Base-by-base conservation (phyloP, 805 yeast genomes). In the Wickerhamomyces bovis region DNA sequence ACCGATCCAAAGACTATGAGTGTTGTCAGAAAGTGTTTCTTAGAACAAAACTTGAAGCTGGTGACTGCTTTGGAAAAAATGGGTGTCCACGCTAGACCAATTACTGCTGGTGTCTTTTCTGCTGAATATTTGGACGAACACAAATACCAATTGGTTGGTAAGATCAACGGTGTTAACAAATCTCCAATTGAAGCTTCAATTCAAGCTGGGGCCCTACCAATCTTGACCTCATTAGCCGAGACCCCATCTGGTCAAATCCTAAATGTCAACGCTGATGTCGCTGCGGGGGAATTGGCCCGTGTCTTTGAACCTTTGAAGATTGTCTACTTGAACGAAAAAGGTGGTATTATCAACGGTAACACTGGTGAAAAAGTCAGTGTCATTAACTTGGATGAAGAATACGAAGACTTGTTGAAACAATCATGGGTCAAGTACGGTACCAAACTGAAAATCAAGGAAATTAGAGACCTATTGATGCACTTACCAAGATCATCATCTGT, bases 351-450 rank as follows among this genome's bases (percentile, higher is more conserved):
- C 60, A 88, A 94, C 63, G 98, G 98, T 48, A 81, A 77, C 56
- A 86, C 96, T 16, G 90, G 94, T 42, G 95, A 90, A 64, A 90
- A 86, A 65, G 81, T 94, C 52, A 83, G 94, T 38, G 83, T 78
- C 48, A 94, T 94, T 65, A 94, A 94, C 67, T 76, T 94, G 61
- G 99, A 94, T 64, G 98, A 94, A 71, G 98, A 94, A 71, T 94
- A 85, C 63, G 97, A 90, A 36, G 86, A 78, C 44, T 74, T 94
- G 59, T 73, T 94, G 81, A 85, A 89, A 66, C 89, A 94, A 69
- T 78, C 94, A 26, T 94, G 99, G 99, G 98, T 94, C 57, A 92
- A 94, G 68, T 94, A 92, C 67, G 99, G 99, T 56, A 94, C 99
- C 50, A 94, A 94, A 71, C 77, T 94, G 66, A 94, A 94, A 74